Conservation (phyloP, 78 protist genomes). For the Dictyostelium intermedium region DNA sequence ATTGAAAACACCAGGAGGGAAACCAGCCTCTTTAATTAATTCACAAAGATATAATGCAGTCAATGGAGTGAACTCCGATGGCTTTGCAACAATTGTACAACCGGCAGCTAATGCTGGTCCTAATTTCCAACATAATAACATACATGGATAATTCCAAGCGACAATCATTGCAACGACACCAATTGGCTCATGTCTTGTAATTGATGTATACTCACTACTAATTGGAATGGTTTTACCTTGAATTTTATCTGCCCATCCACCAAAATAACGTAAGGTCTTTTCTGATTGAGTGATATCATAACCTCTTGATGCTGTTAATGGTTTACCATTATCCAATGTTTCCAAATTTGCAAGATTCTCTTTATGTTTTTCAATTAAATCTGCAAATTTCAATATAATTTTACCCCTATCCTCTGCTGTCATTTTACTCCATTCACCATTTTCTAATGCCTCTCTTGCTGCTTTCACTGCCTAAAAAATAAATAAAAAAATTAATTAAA, state of each 20-base stretch:
- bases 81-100: constrained; percentile 91
- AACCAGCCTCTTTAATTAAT: constrained; percentile 89
- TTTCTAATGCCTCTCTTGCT: constrained; percentile 82
- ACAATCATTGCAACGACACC: constrained; percentile 84
- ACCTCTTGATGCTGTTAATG: constrained; percentile 26
- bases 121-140: constrained; percentile 82
- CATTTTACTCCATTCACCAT: constrained; percentile 26
- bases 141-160: constrained; percentile 87
- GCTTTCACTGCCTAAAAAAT: constrained; percentile 71
- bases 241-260: constrained; percentile 90
- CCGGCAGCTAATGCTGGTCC: constrained; percentile 95
- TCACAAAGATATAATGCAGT: constrained; percentile 87
- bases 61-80: constrained; percentile 93
- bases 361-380: constrained; percentile 70
- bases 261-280: constrained; percentile 78
- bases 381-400: constrained; percentile 74
- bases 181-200: constrained; percentile 80
- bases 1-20: constrained; percentile 95
- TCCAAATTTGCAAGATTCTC: constrained; percentile 77
- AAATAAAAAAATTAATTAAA: background rate
- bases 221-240: constrained; percentile 64
- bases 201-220: constrained; percentile 6
- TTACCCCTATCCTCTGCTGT: constrained; percentile 21
- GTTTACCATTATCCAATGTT: constrained; percentile 82
- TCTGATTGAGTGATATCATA: constrained; percentile 46